Percentiles rank a stretch among this genome's conserved stretches.
phyloP scores from a whole-genome alignment of 176 grass and related monocot genomes.

The Aegilops tauschii region DNA sequence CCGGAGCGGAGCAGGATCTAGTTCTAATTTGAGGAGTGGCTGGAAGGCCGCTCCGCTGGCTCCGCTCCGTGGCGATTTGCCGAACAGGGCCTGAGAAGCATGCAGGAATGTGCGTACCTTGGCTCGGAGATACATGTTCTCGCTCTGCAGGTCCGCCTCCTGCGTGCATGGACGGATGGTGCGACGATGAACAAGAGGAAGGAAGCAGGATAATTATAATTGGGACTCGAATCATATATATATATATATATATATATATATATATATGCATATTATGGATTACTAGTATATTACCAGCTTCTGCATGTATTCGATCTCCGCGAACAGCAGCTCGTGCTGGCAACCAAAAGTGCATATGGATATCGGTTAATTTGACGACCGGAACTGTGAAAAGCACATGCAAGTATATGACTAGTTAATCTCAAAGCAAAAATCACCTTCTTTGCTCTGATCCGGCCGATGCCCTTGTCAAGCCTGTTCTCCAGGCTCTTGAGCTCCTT shows the following conservation, averaged over 20 bases:
- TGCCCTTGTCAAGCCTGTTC: constrained; percentile 15
- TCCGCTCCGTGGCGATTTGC: no score
- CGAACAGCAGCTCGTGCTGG: constrained; percentile 7
- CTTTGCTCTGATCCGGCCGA: not conserved
- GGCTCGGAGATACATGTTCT: constrained; percentile 17
- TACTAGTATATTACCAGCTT: not conserved
- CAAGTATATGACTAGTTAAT: not conserved
- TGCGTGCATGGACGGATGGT: not conserved
- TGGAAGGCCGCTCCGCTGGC: no score
- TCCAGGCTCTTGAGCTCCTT: constrained; percentile 16
- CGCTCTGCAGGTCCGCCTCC: constrained; percentile 7
- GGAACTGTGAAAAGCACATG: not conserved
- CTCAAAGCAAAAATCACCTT: not conserved
- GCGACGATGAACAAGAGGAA: not conserved
- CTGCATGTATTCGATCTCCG: constrained; percentile 13
- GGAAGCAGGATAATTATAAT: not conserved
- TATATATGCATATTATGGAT: no score
- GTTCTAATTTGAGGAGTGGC: no score
- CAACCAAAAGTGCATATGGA: not conserved
- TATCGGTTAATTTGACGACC: not conserved
- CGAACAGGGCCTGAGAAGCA: not conserved
- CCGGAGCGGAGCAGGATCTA: no score
- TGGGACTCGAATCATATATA: not conserved
- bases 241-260: no score
- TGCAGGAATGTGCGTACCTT: not conserved